Evolutionary conservation across 352 stramenopile species (phyloP), one percentile per base, ranked within the genome.

Genomic region (Globisporangium middletonii): DNA sequence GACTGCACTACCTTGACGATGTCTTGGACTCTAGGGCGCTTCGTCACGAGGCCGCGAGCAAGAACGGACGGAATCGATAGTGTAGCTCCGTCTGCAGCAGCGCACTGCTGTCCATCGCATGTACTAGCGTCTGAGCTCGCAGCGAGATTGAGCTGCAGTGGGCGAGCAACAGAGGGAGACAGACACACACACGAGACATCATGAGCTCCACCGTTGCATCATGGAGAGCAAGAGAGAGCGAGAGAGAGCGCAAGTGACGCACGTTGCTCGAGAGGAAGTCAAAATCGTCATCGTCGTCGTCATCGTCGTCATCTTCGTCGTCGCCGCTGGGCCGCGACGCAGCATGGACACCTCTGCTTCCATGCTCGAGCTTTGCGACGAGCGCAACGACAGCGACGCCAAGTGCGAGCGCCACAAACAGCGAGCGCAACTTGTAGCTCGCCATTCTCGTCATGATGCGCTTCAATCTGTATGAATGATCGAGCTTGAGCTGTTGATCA

Each of bases 1-100:
- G 15, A 38, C 6, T 15, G 12, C 27, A 38, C 11, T 35, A 66
- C 65, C 57, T 69, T 54, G 15, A 83, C 50, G 50, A 91, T 78
- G 42, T 74, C 66, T 4, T 68, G 62, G n/a, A 68, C 67, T 45
- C 69, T 76, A 8, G 73, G 63, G 37, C 78, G 81, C 48, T 65
- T 58, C 19, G 72, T 79, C 56, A 91, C 73, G 42, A 89, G 79
- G 0, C 72, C 75, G 27, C 81, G 77, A 27, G 54, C 33, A 27
- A 72, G 55, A 9, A 83, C 79, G 3, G 75, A 86, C 0, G 47
- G 53, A 26, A 80, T 52, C 8, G 42, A 45, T 9, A 26, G 8
- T 3, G 48, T 44, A 12, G 15, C 58, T 4, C 46, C 43, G 33
- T 42, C 44, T 5, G 64, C 59, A 11, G 54, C 50, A 6, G 63